Conservation (phyloP, 495 filamentous ascomycete species). For the Penicillium manginii region DNA sequence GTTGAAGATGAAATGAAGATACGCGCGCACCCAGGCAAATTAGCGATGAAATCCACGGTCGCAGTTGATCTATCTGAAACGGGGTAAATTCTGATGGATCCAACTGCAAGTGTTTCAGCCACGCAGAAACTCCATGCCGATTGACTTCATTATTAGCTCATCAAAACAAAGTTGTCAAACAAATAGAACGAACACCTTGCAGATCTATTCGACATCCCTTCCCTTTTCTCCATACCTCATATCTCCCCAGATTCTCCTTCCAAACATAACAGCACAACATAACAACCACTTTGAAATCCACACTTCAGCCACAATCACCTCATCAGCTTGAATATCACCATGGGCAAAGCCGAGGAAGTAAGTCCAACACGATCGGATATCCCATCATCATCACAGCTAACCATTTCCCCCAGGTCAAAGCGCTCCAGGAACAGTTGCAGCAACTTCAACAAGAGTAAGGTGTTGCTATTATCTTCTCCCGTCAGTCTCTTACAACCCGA, state of each 20-base stretch:
- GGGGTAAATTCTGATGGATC: background rate
- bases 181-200: conserved; percentile 8
- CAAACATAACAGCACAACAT: no score
- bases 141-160: conserved; percentile 9
- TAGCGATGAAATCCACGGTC: no score
- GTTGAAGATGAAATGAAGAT: background rate
- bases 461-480: background rate
- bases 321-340: background rate
- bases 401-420: background rate
- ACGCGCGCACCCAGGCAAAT: no score
- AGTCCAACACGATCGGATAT: background rate
- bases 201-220: conserved; percentile 2
- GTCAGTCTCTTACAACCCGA: background rate
- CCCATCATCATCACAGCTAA: background rate
- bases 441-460: conserved; percentile 5
- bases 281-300: background rate
- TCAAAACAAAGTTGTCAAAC: conserved; percentile 7
- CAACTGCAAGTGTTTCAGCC: conserved; percentile 2
- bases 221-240: conserved; percentile 2
- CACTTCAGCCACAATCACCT: background rate
- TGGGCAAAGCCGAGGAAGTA: conserved; percentile 5
- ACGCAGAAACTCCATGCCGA: background rate
- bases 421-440: conserved; percentile 4
- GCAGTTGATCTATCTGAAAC: conserved; percentile 3
- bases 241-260: background rate